Evolutionary conservation across 1,139 yeast genomes (phyloP).

Genomic region (Kodamaea plutei): DNA sequence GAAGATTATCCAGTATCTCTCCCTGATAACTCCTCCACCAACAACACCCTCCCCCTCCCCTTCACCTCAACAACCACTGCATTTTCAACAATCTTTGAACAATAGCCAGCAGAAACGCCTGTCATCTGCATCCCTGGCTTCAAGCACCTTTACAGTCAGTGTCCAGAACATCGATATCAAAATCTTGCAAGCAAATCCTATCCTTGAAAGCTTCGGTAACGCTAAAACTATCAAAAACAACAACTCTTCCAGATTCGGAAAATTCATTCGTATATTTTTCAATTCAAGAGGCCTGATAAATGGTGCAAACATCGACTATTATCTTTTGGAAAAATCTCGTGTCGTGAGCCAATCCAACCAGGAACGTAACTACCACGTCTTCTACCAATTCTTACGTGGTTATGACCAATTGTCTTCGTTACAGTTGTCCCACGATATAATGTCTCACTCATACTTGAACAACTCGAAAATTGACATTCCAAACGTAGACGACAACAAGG

Average conservation of each 20-base stretch:
- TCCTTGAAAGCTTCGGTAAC: constrained; percentile 93
- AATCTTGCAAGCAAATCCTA: constrained; percentile 91
- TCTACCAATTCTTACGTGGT: constrained; percentile 81
- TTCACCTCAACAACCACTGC: constrained; percentile 7
- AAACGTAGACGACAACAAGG: constrained; percentile 71
- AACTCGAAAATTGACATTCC: constrained; percentile 51
- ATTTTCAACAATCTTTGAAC: constrained; percentile 2
- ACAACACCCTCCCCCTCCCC: constrained; percentile 5
- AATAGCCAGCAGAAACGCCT: constrained; percentile 2
- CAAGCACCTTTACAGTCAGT: constrained; percentile 6
- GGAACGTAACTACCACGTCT: constrained; percentile 90
- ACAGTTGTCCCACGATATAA: constrained; percentile 42
- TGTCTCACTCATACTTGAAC: constrained; percentile 56
- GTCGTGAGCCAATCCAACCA: constrained; percentile 72
- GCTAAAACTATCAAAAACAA: constrained; percentile 94
- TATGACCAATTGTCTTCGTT: constrained; percentile 49
- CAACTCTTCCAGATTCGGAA: constrained; percentile 95
- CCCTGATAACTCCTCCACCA: constrained; percentile 54
- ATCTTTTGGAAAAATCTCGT: constrained; percentile 87
- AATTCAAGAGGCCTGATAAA: constrained; percentile 58
- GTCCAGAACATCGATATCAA: constrained; percentile 62
- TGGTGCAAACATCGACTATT: constrained; percentile 95
- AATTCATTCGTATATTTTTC: constrained; percentile 86
- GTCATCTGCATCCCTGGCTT: constrained; percentile 8
- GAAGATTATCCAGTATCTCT: constrained; percentile 86